phyloP scores from a whole-genome alignment of 179 eudicot genomes.

The Vitellaria paradoxa region DNA sequence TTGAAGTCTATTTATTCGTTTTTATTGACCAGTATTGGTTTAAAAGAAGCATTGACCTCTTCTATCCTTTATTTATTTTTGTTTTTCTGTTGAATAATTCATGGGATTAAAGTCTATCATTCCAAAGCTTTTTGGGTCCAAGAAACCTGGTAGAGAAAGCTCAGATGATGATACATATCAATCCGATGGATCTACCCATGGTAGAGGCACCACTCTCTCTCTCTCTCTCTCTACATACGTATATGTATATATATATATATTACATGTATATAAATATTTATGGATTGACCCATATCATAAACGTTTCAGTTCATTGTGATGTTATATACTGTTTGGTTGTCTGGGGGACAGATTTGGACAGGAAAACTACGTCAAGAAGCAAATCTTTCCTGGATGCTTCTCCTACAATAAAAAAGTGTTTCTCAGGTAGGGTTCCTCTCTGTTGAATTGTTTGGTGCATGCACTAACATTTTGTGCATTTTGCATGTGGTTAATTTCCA shows the following conservation, averaged over 20 bases:
- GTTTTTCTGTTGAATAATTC: not conserved
- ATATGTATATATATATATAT: not conserved
- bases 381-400: constrained; percentile 26
- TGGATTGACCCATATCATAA: no score
- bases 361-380: constrained; percentile 20
- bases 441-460: not conserved
- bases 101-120: constrained; percentile 29
- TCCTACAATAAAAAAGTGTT: constrained; percentile 16
- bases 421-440: constrained; percentile 22
- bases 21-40: not conserved
- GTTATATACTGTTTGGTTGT: not conserved
- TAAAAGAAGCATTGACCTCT: not conserved
- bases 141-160: constrained; percentile 26
- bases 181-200: constrained; percentile 23
- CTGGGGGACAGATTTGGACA: constrained; percentile 22
- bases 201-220: constrained; percentile 26
- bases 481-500: not conserved
- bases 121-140: constrained; percentile 41
- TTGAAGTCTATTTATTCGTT: not conserved
- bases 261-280: not conserved
- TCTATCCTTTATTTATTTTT: not conserved
- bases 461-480: constrained; percentile 1
- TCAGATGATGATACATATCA: constrained; percentile 27
- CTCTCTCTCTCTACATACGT: not conserved
- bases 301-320: not conserved